A percentile compares a stretch with the other conserved stretches of the same genome.
Conservation (phyloP, 768 basidiomycete genomes). For the Boletus barrowsii region DNA sequence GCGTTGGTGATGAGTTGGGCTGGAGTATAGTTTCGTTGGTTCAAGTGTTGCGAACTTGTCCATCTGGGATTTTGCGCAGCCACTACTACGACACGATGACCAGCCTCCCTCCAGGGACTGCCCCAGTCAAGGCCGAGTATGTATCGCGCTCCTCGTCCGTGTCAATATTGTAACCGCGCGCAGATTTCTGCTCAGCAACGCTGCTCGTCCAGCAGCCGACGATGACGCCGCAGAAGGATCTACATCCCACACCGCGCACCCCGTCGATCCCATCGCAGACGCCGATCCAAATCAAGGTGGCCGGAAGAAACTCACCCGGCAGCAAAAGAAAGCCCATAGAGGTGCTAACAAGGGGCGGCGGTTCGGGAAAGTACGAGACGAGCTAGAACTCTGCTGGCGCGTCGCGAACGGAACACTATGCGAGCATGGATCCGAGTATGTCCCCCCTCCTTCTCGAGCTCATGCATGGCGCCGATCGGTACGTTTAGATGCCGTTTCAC, state of each 20-base stretch:
- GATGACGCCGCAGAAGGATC: constrained; percentile 67
- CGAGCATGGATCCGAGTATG: constrained; percentile 65
- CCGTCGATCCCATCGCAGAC: constrained; percentile 33
- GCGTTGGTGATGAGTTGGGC: constrained; percentile 31
- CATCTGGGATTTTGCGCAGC: constrained; percentile 41
- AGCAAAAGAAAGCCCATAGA: constrained; percentile 67
- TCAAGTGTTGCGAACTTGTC: constrained; percentile 87
- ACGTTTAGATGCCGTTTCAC: constrained; percentile 65
- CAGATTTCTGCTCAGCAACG: constrained; percentile 41
- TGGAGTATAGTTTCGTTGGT: constrained; percentile 57
- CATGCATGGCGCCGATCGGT: not conserved
- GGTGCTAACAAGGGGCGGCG: constrained; percentile 84
- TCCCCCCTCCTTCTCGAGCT: not conserved
- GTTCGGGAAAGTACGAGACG: constrained; percentile 76
- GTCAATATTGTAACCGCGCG: not conserved
- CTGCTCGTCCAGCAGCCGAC: constrained; percentile 34
- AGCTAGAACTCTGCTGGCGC: constrained; percentile 78
- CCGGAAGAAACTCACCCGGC: constrained; percentile 48
- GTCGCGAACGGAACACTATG: constrained; percentile 70
- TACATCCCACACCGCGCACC: constrained; percentile 33
- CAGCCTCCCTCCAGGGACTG: constrained; percentile 40
- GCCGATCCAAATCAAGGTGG: constrained; percentile 24
- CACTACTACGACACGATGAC: constrained; percentile 9
- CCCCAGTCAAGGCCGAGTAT: constrained; percentile 53
- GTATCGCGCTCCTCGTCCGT: constrained; percentile 4